Conservation (phyloP, 2,329 filamentous ascomycete species). For the Thielaviopsis ethacetica region DNA sequence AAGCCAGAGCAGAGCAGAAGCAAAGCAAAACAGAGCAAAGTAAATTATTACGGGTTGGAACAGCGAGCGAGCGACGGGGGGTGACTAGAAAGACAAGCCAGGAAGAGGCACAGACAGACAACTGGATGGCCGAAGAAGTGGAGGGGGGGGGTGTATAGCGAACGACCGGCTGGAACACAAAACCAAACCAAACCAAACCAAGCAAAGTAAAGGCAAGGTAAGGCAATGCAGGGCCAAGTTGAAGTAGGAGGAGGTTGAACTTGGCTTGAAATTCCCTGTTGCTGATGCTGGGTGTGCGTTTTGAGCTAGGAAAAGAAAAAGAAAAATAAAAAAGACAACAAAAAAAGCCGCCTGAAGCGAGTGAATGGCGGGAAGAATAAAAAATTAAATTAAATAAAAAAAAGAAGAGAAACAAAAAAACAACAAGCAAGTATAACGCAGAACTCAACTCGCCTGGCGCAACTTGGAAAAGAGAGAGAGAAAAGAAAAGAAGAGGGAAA, state of each 20-base stretch:
- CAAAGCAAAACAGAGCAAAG: background rate
- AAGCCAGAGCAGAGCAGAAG: background rate
- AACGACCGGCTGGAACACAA: background rate
- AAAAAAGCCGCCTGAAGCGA: conserved; percentile 6
- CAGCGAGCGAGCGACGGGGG: background rate
- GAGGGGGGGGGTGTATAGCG: background rate
- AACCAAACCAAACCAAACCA: background rate
- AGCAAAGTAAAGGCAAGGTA: background rate
- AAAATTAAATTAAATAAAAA: background rate
- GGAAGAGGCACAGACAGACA: background rate
- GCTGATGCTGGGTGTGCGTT: conserved; percentile 14
- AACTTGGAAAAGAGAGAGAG: background rate
- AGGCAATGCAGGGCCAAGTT: too few relatives aligned
- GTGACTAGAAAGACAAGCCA: background rate
- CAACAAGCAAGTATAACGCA: background rate
- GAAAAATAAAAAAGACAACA: background rate
- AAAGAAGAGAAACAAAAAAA: background rate
- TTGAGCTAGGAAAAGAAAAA: background rate
- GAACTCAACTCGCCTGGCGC: too few relatives aligned
- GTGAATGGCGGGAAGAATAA: conserved; percentile 1
- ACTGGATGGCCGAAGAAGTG: background rate
- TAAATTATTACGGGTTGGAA: background rate
- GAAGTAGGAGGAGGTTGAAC: background rate
- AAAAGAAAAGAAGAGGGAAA: background rate
- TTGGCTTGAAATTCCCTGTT: background rate